Evolutionary conservation across 768 basidiomycete species (phyloP).

Genomic region (Lepiota subincarnata): DNA sequence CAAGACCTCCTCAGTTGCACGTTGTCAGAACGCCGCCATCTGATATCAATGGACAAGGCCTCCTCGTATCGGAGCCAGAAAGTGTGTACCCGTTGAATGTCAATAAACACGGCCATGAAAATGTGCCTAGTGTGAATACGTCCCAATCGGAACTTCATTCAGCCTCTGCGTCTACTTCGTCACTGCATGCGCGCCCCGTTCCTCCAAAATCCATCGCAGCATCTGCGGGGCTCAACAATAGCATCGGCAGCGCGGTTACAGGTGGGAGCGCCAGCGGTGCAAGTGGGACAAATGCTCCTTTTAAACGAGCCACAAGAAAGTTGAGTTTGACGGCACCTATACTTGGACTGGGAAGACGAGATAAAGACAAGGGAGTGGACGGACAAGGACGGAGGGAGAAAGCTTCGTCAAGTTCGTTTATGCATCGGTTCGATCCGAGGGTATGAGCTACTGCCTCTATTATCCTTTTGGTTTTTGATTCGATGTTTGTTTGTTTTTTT

Average conservation of each 20-base stretch:
- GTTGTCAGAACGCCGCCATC: background rate
- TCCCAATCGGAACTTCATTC: conserved; percentile 8
- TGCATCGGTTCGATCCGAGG: conserved; percentile 6
- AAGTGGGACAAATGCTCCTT: conserved; percentile 15
- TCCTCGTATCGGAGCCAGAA: conserved; percentile 10
- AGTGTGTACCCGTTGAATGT: conserved; percentile 2
- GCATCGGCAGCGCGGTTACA: conserved; percentile 19
- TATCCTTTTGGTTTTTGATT: background rate
- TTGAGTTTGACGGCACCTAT: conserved; percentile 64
- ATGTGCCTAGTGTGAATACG: background rate
- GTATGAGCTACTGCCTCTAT: background rate
- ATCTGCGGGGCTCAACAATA: conserved; percentile 19
- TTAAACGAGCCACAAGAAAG: conserved; percentile 52
- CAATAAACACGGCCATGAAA: background rate
- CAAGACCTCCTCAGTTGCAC: background rate
- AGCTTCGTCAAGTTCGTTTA: conserved; percentile 17
- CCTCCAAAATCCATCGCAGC: conserved; percentile 19
- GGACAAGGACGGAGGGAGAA: conserved; percentile 25
- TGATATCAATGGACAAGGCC: conserved; percentile 8
- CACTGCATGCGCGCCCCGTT: conserved; percentile 10
- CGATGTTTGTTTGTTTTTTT: no score
- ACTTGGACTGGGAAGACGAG: conserved; percentile 52
- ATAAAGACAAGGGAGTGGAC: conserved; percentile 49
- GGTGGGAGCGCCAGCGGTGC: conserved; percentile 3
- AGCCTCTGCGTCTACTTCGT: conserved; percentile 12